Conservation (phyloP, 2,329 filamentous ascomycete species). For the Dactylellina haptotyla region DNA sequence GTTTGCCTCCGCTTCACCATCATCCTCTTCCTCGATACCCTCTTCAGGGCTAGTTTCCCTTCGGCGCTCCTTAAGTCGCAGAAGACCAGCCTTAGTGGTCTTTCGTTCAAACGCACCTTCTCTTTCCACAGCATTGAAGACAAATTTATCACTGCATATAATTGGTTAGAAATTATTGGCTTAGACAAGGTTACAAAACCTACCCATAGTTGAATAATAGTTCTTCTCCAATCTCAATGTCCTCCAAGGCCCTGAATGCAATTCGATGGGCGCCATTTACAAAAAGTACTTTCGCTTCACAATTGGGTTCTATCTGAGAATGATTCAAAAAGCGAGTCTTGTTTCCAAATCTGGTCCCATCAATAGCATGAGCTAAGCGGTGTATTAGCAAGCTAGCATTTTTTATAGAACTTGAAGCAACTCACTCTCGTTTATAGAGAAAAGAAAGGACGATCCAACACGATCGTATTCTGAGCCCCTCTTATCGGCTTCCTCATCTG, state of each 20-base stretch:
- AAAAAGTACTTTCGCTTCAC: conserved; percentile 74
- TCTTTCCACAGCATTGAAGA: conserved; percentile 26
- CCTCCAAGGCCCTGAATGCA: conserved; percentile 74
- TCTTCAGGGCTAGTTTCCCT: conserved; percentile 4
- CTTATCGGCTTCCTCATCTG: conserved; percentile 74
- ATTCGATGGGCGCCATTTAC: conserved; percentile 82
- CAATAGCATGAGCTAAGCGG: conserved; percentile 67
- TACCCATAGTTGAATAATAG: conserved; percentile 81
- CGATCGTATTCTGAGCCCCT: conserved; percentile 68
- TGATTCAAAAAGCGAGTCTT: conserved; percentile 87
- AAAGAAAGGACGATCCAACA: conserved; percentile 64
- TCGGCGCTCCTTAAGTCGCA: conserved; percentile 14
- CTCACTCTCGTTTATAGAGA: conserved; percentile 65
- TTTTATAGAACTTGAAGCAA: conserved; percentile 1
- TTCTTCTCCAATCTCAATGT: conserved; percentile 78
- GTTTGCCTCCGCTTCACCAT: not conserved
- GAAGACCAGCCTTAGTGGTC: conserved; percentile 9
- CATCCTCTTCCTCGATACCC: conserved; percentile 1
- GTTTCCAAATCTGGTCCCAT: conserved; percentile 80
- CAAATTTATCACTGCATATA: conserved; percentile 17
- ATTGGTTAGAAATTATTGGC: not conserved
- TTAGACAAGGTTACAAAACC: not conserved
- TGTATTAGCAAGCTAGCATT: conserved; percentile 15
- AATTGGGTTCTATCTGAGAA: conserved; percentile 69
- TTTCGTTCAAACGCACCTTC: conserved; percentile 23